Percentiles rank a stretch among this genome's conserved stretches.
Evolutionary conservation across 805 yeast genomes (phyloP).

Genomic region (Phaffomyces antillensis): DNA sequence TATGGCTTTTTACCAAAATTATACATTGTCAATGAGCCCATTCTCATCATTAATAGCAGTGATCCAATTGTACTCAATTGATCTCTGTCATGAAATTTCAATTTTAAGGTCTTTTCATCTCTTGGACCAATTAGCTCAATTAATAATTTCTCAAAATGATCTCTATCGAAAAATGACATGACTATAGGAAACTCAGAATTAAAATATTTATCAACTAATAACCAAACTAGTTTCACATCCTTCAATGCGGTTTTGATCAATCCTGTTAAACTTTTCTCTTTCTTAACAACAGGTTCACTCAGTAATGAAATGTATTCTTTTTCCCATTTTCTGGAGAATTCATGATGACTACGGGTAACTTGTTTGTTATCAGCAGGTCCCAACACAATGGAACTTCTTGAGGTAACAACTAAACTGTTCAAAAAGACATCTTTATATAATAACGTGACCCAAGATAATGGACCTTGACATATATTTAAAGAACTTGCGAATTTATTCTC

Average conservation of each 20-base stretch:
- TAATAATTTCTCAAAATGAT: slow-evolving; percentile 11
- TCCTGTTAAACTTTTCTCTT: background rate
- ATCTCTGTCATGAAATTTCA: slow-evolving; percentile 13
- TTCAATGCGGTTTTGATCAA: slow-evolving; percentile 4
- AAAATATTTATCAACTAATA: slow-evolving; percentile 19
- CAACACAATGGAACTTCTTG: slow-evolving; percentile 1
- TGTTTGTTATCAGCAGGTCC: background rate
- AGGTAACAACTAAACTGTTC: slow-evolving; percentile 9
- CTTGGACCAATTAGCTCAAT: slow-evolving; percentile 14
- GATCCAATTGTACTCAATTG: slow-evolving; percentile 17
- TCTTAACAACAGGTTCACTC: background rate
- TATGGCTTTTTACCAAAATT: slow-evolving; percentile 12
- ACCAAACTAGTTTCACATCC: slow-evolving; percentile 19
- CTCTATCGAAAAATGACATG: slow-evolving; percentile 16
- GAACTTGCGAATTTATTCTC: slow-evolving; percentile 2
- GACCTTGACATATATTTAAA: slow-evolving; percentile 14
- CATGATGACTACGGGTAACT: background rate
- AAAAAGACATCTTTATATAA: slow-evolving; percentile 20
- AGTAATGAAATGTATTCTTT: slow-evolving; percentile 1
- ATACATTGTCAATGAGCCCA: slow-evolving; percentile 16
- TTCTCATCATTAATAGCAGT: slow-evolving; percentile 17
- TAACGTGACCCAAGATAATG: slow-evolving; percentile 20
- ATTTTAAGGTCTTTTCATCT: background rate
- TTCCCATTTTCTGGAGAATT: slow-evolving; percentile 5
- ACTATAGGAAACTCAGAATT: slow-evolving; percentile 16